Evolutionary conservation across 176 grass and related monocot genomes (phyloP).

Genomic region (Pharus latifolius): DNA sequence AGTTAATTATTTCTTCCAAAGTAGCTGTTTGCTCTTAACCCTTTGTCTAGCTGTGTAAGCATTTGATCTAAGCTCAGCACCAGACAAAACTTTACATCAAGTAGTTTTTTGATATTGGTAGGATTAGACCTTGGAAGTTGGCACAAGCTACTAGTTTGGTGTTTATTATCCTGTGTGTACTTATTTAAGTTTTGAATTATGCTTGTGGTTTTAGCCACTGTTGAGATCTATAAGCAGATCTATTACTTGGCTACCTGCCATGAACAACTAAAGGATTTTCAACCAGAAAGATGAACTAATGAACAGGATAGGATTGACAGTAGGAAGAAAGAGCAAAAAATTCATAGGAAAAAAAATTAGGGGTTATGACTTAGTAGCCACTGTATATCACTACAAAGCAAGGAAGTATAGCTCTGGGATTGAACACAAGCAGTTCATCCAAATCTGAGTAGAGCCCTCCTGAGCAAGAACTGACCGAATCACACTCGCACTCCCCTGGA

Average conservation of each 20-base stretch:
- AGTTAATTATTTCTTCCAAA: conserved; percentile 20
- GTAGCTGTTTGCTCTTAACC: conserved; percentile 26
- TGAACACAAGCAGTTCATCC: conserved; percentile 69
- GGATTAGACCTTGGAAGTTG: conserved; percentile 23
- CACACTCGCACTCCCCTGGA: conserved; percentile 34
- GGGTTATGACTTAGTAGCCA: conserved; percentile 26
- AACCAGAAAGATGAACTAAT: background rate
- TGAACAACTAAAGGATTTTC: background rate
- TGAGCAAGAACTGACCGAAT: conserved; percentile 8
- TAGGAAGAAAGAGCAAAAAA: background rate
- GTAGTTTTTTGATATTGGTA: background rate
- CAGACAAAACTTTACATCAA: background rate
- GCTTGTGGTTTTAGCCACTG: background rate
- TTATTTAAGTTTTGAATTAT: background rate
- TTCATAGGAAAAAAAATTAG: background rate
- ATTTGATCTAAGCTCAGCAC: conserved; percentile 7
- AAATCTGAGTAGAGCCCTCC: conserved; percentile 34
- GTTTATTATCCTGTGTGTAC: background rate
- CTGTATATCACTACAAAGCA: conserved; percentile 88
- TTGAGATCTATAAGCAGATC: no score
- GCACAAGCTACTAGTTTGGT: conserved; percentile 10
- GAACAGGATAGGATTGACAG: background rate
- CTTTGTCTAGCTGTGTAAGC: conserved; percentile 26
- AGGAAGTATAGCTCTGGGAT: conserved; percentile 60
- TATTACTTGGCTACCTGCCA: background rate